Conservation (phyloP, 2,329 filamentous ascomycete species). For the Fusarium brevicatenulatum region DNA sequence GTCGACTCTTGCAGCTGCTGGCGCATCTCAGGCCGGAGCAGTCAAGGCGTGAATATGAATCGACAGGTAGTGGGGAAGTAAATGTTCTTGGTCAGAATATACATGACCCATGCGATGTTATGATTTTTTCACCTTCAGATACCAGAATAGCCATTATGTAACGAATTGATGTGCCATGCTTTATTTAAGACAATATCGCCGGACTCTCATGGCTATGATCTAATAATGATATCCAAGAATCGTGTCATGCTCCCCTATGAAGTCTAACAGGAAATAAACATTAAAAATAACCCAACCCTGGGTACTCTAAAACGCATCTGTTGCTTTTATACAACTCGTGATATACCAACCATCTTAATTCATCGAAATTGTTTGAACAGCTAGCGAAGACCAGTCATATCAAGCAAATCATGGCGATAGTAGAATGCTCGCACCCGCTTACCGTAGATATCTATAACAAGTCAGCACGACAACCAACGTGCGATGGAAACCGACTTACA, state of each 20-base stretch:
- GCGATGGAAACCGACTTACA: constrained; percentile 75
- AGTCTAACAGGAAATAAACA: not conserved
- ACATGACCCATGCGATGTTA: not conserved
- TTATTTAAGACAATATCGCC: not conserved
- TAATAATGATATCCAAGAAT: not conserved
- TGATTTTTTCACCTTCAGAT: constrained; percentile 6
- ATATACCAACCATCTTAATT: constrained; percentile 31
- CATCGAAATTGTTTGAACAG: not conserved
- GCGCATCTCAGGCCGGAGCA: constrained; percentile 9
- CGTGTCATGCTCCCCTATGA: not conserved
- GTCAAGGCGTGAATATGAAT: constrained; percentile 38
- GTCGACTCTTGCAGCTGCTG: constrained; percentile 47
- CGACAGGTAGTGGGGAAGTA: too few relatives aligned
- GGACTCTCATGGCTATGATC: not conserved
- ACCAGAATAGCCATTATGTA: not conserved
- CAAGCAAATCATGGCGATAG: constrained; percentile 76
- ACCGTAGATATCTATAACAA: constrained; percentile 73
- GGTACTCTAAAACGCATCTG: not conserved
- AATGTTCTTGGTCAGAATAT: not conserved
- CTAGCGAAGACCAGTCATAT: constrained; percentile 47
- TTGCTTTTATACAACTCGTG: not conserved
- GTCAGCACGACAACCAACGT: not conserved
- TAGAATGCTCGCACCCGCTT: constrained; percentile 82
- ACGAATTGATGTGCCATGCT: not conserved
- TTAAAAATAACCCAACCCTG: constrained; percentile 2